phyloP scores from a whole-genome alignment of 352 stramenopile species.

The Blastocystis sp. region DNA sequence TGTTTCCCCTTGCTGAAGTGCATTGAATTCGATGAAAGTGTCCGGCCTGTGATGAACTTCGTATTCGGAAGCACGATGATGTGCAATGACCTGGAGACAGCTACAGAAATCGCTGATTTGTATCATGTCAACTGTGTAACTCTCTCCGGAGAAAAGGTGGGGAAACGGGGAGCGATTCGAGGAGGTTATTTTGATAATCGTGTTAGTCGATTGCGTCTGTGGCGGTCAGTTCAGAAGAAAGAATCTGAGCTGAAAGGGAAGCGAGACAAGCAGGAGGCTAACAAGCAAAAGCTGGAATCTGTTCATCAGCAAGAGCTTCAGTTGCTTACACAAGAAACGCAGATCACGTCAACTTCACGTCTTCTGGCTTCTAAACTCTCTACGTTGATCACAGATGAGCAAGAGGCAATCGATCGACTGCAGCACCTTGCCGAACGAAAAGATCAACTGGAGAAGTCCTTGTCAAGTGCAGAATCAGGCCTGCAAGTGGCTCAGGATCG shows the following conservation, averaged over 20 bases:
- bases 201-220: conserved; percentile 69
- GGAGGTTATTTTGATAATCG: conserved; percentile 88
- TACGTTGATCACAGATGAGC: background rate
- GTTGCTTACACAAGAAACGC: conserved; percentile 41
- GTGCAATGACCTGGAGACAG: conserved; percentile 82
- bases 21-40: conserved; percentile 74
- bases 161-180: conserved; percentile 86
- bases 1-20: conserved; percentile 38
- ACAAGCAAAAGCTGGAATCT: conserved; percentile 27
- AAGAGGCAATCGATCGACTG: background rate
- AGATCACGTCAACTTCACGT: conserved; percentile 3
- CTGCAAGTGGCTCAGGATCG: background rate
- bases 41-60: conserved; percentile 83
- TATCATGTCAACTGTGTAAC: conserved; percentile 92
- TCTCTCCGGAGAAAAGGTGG: conserved; percentile 92
- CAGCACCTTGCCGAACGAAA: conserved; percentile 12
- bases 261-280: background rate
- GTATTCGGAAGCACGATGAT: conserved; percentile 94
- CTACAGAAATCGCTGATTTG: conserved; percentile 69
- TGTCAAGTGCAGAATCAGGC: background rate
- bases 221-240: conserved; percentile 21
- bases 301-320: conserved; percentile 61
- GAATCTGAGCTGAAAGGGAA: conserved; percentile 32
- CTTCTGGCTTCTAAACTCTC: background rate
- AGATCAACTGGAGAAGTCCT: background rate